Percentiles rank a stretch among this genome's conserved stretches.
phyloP scores from a whole-genome alignment of 1,284 basidiomycete genomes.

The Wallemia mellicola region DNA sequence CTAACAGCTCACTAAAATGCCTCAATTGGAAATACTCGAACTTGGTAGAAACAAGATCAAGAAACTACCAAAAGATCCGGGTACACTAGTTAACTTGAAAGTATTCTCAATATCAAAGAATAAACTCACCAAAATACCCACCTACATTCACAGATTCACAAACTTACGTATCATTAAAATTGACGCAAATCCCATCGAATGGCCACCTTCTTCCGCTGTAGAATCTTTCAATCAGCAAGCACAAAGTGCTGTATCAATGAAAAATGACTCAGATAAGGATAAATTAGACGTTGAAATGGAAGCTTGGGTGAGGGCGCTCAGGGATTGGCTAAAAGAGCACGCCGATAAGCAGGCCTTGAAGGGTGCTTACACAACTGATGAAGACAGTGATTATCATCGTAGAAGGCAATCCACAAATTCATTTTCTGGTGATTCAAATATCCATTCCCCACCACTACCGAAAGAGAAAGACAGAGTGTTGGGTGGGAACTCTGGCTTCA shows the following conservation, averaged over 20 bases:
- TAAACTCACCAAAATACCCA: constrained; percentile 44
- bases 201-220: constrained; percentile 27
- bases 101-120: constrained; percentile 70
- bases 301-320: constrained; percentile 40
- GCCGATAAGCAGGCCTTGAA: constrained; percentile 9
- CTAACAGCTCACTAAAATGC: constrained; percentile 48
- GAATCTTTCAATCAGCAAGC: constrained; percentile 4
- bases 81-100: constrained; percentile 47
- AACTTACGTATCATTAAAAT: constrained; percentile 53
- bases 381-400: background rate
- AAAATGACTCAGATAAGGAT: constrained; percentile 20
- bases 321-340: constrained; percentile 31
- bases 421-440: background rate
- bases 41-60: constrained; percentile 76
- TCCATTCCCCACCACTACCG: background rate
- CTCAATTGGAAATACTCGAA: constrained; percentile 74
- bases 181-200: constrained; percentile 72
- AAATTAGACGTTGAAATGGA: constrained; percentile 25
- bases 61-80: constrained; percentile 45
- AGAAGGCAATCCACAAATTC: background rate
- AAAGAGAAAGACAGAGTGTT: background rate
- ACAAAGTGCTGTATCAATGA: constrained; percentile 18
- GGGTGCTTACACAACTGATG: background rate
- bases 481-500: background rate
- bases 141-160: constrained; percentile 42